phyloP scores from a whole-genome alignment of 2,329 filamentous ascomycete genomes.

The Conoideocrella luteorostrata region DNA sequence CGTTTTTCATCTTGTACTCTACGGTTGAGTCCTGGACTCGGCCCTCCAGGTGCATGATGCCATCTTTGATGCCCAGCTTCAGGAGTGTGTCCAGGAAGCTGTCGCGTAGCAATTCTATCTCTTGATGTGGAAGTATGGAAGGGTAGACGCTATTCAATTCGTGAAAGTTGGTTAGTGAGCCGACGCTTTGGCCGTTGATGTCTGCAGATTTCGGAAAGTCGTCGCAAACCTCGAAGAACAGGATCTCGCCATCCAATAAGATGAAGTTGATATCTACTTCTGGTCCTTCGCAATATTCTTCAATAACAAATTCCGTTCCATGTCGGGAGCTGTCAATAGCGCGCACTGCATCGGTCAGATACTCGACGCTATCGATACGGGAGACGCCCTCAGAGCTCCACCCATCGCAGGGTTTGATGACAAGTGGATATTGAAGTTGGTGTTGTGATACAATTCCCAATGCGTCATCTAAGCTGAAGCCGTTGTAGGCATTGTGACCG shows the following conservation, averaged over 20 bases:
- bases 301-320: conserved; percentile 12
- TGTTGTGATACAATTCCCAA: conserved; percentile 5
- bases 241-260: conserved; percentile 13
- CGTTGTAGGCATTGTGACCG: conserved; percentile 6
- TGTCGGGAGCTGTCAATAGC: conserved; percentile 9
- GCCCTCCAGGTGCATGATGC: conserved; percentile 13
- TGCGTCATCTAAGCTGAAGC: conserved; percentile 7
- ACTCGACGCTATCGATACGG: conserved; percentile 10
- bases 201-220: conserved; percentile 14
- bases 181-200: conserved; percentile 5
- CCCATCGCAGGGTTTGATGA: conserved; percentile 7
- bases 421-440: conserved; percentile 5
- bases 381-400: conserved; percentile 13
- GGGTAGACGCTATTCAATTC: conserved; percentile 10
- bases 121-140: conserved; percentile 7
- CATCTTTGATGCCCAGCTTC: conserved; percentile 8
- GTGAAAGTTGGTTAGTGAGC: conserved; percentile 7
- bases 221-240: conserved; percentile 16
- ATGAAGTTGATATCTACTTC: conserved; percentile 18
- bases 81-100: conserved; percentile 9
- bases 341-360: conserved; percentile 3
- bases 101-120: conserved; percentile 10
- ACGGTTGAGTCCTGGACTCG: conserved; percentile 11
- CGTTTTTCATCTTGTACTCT: conserved; percentile 4
- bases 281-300: conserved; percentile 16